phyloP scores from a whole-genome alignment of 2,329 filamentous ascomycete genomes.

The Trichoderma harzianum region DNA sequence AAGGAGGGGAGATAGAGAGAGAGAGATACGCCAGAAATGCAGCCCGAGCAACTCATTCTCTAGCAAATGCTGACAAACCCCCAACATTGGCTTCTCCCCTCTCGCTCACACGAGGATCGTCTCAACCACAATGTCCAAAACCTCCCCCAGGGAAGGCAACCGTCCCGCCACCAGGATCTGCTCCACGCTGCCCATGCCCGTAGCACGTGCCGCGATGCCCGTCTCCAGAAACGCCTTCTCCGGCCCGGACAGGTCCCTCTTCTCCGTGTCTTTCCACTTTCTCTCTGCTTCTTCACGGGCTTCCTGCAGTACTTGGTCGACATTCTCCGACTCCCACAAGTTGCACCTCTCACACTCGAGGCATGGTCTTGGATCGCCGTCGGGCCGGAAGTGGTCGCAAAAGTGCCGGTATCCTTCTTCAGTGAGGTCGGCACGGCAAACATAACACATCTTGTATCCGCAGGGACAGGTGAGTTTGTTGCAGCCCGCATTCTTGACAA shows the following conservation, averaged over 20 bases:
- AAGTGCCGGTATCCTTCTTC: constrained; percentile 88
- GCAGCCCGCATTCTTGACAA: constrained; percentile 90
- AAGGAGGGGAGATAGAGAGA: not conserved
- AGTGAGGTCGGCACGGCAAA: constrained; percentile 76
- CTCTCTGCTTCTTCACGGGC: constrained; percentile 70
- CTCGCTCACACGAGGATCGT: constrained; percentile 38
- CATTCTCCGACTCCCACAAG: constrained; percentile 72
- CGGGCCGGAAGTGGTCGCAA: constrained; percentile 88
- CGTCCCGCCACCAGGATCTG: constrained; percentile 32
- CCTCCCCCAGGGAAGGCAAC: constrained; percentile 39
- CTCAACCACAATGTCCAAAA: constrained; percentile 47
- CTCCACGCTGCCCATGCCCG: constrained; percentile 30
- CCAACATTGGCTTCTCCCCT: not conserved
- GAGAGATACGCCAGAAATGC: not conserved
- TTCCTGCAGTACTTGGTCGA: constrained; percentile 62
- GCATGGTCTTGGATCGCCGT: constrained; percentile 69
- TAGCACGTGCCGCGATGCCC: constrained; percentile 38
- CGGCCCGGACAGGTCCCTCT: constrained; percentile 50
- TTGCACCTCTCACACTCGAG: constrained; percentile 77
- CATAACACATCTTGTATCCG: constrained; percentile 97
- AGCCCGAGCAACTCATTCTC: not conserved
- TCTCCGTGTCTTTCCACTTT: constrained; percentile 66
- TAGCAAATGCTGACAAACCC: not conserved
- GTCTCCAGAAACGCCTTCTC: constrained; percentile 58
- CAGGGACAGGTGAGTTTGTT: constrained; percentile 96